Base-by-base conservation (phyloP, 768 basidiomycete genomes). In the Fistulinella prunicolor region DNA sequence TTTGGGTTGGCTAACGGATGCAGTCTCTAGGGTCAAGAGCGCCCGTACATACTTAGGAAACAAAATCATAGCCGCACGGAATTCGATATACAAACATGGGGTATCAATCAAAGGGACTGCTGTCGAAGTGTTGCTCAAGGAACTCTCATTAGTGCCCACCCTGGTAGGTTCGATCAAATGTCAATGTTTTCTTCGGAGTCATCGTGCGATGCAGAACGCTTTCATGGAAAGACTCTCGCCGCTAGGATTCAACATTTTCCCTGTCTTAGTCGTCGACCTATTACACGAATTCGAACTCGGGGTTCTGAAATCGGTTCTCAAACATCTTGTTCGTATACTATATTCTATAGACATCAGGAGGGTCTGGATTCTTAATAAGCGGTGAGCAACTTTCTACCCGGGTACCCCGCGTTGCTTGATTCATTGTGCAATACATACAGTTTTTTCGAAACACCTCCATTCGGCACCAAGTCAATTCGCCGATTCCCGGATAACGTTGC, bases 401-500 rank as follows among this genome's bases (percentile, higher is more conserved):
- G 16, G 12, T 16, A 5, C 12, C 5, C 5, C 32, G 9, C 32
- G 4, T 34, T 34, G 32, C 22, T 10, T n/a, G n/a, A n/a, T n/a
- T n/a, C n/a, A n/a, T n/a, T n/a, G n/a, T n/a, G n/a, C n/a, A n/a
- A n/a, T n/a, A n/a, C n/a, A n/a, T n/a, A n/a, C n/a, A 16, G 26
- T n/a, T 16, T 38, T 9, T 20, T 3, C 1, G 5, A 2, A 12
- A 49, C 56, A 4, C 44, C 48, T 1, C 39, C 59, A 1, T 68
- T 68, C 38, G 60, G 62, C 0, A 24, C 46, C 2, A 45, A 55
- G 19, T 68, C 66, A 2, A 77, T 77, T 17, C 64, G 70, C 1
- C 40, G 53, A 6, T 76, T 76, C 44, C 38, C 53, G 9, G 41
- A 44, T 6, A 69, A 76, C 50, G 65, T 65, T 1, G 67, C 71